Evolutionary conservation across 176 grass and related monocot species (phyloP).

Genomic region (Carex pumila): DNA sequence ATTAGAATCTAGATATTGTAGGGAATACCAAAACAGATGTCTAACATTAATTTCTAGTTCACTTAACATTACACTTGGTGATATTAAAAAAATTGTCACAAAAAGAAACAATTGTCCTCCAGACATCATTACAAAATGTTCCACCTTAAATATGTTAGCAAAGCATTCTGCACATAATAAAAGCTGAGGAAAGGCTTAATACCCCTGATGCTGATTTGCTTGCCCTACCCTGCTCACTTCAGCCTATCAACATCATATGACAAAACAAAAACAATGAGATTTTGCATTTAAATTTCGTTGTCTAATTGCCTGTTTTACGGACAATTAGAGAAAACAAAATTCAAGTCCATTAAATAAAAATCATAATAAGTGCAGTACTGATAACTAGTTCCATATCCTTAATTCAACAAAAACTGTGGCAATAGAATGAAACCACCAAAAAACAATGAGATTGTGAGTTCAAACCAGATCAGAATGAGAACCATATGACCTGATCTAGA

Average conservation of each 20-base stretch:
- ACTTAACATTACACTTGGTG: not conserved
- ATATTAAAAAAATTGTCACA: not conserved
- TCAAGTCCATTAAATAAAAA: not conserved
- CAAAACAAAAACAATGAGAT: not conserved
- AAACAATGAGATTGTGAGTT: not conserved
- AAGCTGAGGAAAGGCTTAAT: not conserved
- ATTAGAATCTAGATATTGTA: not conserved
- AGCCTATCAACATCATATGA: not conserved
- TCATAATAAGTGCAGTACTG: not conserved
- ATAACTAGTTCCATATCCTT: not conserved
- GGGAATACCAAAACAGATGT: not conserved
- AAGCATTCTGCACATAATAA: not conserved
- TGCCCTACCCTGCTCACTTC: not conserved
- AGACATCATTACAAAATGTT: not conserved
- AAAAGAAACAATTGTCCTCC: not conserved
- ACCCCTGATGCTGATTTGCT: not conserved
- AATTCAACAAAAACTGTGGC: not conserved
- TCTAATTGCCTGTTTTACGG: not conserved
- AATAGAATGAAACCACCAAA: not conserved
- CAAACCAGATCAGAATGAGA: not conserved
- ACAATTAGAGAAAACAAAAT: not conserved
- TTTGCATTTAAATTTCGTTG: no score
- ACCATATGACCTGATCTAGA: not conserved
- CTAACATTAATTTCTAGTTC: not conserved
- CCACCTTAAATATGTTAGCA: constrained; percentile 4